Evolutionary conservation across 306 rosid species (phyloP).

Genomic region (Dalbergia oliveri): DNA sequence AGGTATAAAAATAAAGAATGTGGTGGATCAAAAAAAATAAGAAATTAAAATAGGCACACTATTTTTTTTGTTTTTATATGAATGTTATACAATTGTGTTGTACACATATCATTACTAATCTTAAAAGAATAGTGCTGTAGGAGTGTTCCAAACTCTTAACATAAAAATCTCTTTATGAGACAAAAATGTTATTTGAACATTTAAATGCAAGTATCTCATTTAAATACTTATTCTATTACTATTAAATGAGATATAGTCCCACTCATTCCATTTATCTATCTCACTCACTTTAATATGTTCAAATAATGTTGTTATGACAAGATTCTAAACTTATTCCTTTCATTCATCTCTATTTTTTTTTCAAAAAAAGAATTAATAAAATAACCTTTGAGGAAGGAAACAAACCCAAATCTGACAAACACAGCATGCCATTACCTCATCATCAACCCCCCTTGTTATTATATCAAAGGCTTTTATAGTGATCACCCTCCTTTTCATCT

Average conservation of each 20-base stretch:
- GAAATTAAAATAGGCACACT: too few species aligned
- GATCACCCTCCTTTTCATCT: slow-evolving; percentile 36
- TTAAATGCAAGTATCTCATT: too few species aligned
- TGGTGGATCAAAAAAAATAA: too few species aligned
- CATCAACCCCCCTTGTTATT: slow-evolving; percentile 37
- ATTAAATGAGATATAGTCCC: too few species aligned
- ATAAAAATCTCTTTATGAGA: slow-evolving; percentile 28
- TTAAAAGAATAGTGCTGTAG: neutral
- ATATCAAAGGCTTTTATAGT: slow-evolving; percentile 38
- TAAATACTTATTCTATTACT: too few species aligned
- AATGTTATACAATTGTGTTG: too few species aligned
- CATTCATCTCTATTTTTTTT: slow-evolving; percentile 3
- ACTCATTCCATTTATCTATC: too few species aligned
- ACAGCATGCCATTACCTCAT: slow-evolving; percentile 51
- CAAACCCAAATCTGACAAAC: slow-evolving; percentile 56
- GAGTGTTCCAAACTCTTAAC: slow-evolving; percentile 3
- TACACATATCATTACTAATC: too few species aligned
- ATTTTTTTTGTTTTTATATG: too few species aligned
- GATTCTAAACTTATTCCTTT: slow-evolving; percentile 41
- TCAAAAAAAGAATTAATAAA: slow-evolving; percentile 5
- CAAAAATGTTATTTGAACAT: too few species aligned
- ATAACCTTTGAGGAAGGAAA: slow-evolving; percentile 39
- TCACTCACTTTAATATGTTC: too few species aligned
- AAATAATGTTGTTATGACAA: neutral
- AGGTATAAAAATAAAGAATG: too few species aligned